Percentiles rank a stretch among this genome's conserved stretches.
These are phyloP conservation scores for Rhodotorula babjevae DNA, from an alignment of 768 basidiomycete species.

Conservation along the genomic window DNA sequence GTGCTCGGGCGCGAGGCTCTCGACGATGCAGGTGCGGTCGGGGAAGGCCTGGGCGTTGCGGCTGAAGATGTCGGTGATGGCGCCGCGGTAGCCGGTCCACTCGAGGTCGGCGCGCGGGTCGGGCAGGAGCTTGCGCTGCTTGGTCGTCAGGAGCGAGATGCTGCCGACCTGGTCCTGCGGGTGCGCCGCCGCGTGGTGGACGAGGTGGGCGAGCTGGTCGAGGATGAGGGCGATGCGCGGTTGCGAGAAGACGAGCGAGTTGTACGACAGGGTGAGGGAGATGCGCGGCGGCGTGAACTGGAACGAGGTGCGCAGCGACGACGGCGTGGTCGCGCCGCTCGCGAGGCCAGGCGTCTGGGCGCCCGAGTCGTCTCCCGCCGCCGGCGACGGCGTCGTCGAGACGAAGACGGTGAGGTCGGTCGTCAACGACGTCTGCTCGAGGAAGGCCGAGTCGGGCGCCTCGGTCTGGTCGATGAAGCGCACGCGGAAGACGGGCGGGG, in stretches of 20 bases:
- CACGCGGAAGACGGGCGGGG: slow-evolving; percentile 71
- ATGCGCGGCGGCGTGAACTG: slow-evolving; percentile 57
- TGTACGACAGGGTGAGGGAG: slow-evolving; percentile 80
- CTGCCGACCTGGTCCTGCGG: slow-evolving; percentile 69
- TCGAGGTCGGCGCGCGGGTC: slow-evolving; percentile 80
- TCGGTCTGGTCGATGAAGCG: slow-evolving; percentile 95
- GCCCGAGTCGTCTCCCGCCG: background rate
- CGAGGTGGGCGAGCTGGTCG: slow-evolving; percentile 74
- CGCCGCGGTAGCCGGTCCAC: slow-evolving; percentile 97
- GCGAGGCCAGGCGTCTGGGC: slow-evolving; percentile 36
- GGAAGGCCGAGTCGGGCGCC: slow-evolving; percentile 62
- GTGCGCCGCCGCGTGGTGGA: slow-evolving; percentile 65
- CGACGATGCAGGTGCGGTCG: slow-evolving; percentile 81
- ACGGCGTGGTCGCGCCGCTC: slow-evolving; percentile 19
- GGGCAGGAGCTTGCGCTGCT: slow-evolving; percentile 67
- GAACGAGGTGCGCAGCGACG: slow-evolving; percentile 57
- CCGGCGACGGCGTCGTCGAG: slow-evolving; percentile 55
- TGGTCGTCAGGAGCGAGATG: slow-evolving; percentile 69
- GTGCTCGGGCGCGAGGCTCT: slow-evolving; percentile 54
- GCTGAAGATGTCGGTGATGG: slow-evolving; percentile 92
- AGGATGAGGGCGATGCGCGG: slow-evolving; percentile 70
- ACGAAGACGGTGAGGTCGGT: slow-evolving; percentile 93
- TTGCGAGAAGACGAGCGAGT: slow-evolving; percentile 84
- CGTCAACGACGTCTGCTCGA: slow-evolving; percentile 71
- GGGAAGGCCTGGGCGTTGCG: slow-evolving; percentile 74